A percentile compares a stretch with the other conserved stretches of the same genome.
Evolutionary conservation across 495 filamentous ascomycete genomes (phyloP).

Genomic region (Penicillium psychrofluorescens): DNA sequence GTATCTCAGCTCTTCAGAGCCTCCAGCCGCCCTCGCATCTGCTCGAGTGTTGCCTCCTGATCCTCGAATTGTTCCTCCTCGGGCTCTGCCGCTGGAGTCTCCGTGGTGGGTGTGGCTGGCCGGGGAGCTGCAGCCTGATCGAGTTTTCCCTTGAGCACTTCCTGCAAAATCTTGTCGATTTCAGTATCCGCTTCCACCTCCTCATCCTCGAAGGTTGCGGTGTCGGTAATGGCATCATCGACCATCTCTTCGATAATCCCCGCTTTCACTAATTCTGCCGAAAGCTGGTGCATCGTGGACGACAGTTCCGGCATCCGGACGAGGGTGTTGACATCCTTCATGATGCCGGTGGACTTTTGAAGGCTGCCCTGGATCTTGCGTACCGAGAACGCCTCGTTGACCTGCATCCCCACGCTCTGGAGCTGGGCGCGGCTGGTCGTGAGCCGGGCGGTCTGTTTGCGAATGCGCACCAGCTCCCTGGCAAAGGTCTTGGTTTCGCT

Average conservation of each 20-base stretch:
- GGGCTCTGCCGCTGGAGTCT: conserved; percentile 11
- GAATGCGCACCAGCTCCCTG: conserved; percentile 74
- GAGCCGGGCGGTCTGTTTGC: conserved; percentile 65
- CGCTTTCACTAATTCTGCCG: conserved; percentile 80
- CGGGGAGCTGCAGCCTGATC: conserved; percentile 47
- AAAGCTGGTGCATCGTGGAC: conserved; percentile 84
- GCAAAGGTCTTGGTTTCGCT: conserved; percentile 81
- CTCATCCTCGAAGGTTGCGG: conserved; percentile 65
- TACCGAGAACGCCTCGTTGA: conserved; percentile 91
- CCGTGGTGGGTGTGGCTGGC: conserved; percentile 39
- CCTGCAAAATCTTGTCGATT: conserved; percentile 86
- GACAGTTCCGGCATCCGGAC: conserved; percentile 80
- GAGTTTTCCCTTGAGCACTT: conserved; percentile 78
- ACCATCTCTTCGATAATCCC: conserved; percentile 99
- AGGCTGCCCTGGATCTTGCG: conserved; percentile 95
- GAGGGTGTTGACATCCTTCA: conserved; percentile 92
- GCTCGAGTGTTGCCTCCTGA: conserved; percentile 75
- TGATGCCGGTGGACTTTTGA: conserved; percentile 77
- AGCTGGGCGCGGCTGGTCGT: conserved; percentile 85
- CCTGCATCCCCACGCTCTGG: conserved; percentile 93
- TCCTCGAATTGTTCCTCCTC: conserved; percentile 73
- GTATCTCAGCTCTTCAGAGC: conserved; percentile 73
- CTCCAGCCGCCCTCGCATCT: conserved; percentile 89
- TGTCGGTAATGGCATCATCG: conserved; percentile 72
- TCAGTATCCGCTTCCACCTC: conserved; percentile 84